A percentile compares a stretch with the other conserved stretches of the same genome.
phyloP scores from a whole-genome alignment of 768 basidiomycete genomes.

The Calocera cornea region DNA sequence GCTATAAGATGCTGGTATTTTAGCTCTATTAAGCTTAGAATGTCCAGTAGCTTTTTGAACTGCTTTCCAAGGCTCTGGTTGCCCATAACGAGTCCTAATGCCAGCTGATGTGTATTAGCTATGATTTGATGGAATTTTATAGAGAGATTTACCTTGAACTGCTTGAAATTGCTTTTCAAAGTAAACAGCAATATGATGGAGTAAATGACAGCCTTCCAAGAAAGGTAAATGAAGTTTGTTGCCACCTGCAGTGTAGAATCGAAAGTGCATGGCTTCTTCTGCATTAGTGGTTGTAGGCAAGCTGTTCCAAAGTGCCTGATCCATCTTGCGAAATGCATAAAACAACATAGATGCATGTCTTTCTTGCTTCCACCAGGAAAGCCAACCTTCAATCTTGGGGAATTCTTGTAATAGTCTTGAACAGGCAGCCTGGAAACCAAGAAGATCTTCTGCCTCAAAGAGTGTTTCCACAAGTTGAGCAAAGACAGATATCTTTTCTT shows the following conservation, averaged over 20 bases:
- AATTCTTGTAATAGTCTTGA: conserved; percentile 12
- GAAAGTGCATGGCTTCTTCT: conserved; percentile 28
- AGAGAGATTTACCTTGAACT: no score
- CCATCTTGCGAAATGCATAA: conserved; percentile 21
- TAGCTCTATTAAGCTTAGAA: conserved; percentile 17
- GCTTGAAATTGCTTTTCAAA: conserved; percentile 15
- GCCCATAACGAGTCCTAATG: conserved; percentile 17
- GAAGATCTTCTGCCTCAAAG: conserved; percentile 6
- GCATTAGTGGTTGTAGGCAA: conserved; percentile 27
- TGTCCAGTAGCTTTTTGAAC: conserved; percentile 12
- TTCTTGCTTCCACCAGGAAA: conserved; percentile 25
- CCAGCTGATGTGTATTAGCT: conserved; percentile 14
- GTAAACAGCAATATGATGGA: conserved; percentile 16
- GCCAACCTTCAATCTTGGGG: conserved; percentile 19
- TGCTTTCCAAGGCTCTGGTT: conserved; percentile 21
- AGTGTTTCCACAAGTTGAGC: conserved; percentile 9
- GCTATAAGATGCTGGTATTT: conserved; percentile 12
- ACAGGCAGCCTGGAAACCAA: no score
- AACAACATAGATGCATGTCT: conserved; percentile 24
- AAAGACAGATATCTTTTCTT: conserved; percentile 15
- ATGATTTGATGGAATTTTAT: no score
- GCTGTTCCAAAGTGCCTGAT: conserved; percentile 23
- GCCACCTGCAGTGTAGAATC: conserved; percentile 23
- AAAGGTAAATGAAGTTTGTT: conserved; percentile 11
- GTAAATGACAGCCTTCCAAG: conserved; percentile 17